phyloP scores from a whole-genome alignment of 371 early-diverging fungal genomes.

The Rhizopus sp. region DNA sequence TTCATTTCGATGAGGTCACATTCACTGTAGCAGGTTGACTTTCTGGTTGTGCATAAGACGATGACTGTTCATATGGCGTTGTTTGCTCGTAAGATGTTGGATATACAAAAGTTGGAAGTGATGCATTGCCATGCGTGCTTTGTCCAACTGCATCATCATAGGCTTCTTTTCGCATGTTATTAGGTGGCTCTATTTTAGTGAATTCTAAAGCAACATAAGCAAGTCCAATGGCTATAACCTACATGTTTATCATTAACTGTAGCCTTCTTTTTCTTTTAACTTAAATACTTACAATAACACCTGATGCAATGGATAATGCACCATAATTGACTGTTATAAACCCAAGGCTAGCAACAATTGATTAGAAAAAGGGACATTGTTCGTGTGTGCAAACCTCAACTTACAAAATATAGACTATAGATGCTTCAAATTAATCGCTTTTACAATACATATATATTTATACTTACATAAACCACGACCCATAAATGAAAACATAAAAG shows the following conservation, averaged over 20 bases:
- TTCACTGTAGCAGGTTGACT: no score
- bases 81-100: not conserved
- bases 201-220: constrained; percentile 25
- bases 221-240: constrained; percentile 21
- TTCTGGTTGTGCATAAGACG: no score
- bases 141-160: constrained; percentile 24
- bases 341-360: constrained; percentile 14
- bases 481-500: constrained; percentile 36
- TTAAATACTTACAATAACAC: constrained; percentile 23
- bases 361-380: not conserved
- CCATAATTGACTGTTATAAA: constrained; percentile 24
- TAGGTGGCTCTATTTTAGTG: constrained; percentile 20
- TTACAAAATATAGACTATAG: constrained; percentile 19
- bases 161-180: constrained; percentile 24
- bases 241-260: not conserved
- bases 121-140: not conserved
- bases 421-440: not conserved
- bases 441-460: no score
- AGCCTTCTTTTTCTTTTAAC: not conserved
- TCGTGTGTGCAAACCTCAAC: not conserved
- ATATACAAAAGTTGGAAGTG: constrained; percentile 1
- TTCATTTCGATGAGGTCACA: no score
- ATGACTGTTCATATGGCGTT: no score
- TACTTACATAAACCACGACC: constrained; percentile 18
- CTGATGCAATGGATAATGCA: constrained; percentile 23